Base-by-base conservation (phyloP, 768 basidiomycete genomes). In the Leccinum variicolor region DNA sequence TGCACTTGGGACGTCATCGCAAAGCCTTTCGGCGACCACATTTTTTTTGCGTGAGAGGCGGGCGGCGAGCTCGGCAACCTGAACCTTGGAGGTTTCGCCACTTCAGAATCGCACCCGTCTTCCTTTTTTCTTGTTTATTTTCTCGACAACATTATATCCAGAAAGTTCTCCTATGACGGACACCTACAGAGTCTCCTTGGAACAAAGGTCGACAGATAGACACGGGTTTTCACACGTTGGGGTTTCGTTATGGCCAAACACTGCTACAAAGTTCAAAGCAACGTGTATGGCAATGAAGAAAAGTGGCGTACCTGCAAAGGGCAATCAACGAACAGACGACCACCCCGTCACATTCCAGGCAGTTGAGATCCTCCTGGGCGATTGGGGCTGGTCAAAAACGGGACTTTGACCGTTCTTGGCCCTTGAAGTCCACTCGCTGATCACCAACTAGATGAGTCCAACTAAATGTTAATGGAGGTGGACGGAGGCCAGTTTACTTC, bases 11-110 rank as follows among this genome's bases (percentile, higher is more conserved):
- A 54, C 29, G 36, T 26, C 34, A 26, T 31, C 31, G 13, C 45
- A 46, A 28, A 29, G 39, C 33, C 26, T 29, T 34, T 17, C n/a
- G 33, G 14, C 33, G n/a, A 48, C 19, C 8, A 47, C 11, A 13
- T 19, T 43, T 29, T 31, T 25, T 34, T 34, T 54, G 59, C 51
- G 58, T 60, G 51, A 25, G 58, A 54, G n/a, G 19, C 19, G 41
- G 19, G 41, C 41, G 41, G 41, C 41, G 41, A 43, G 10, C 41
- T 43, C 41, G 41, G 41, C 41, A 43, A 21, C 19, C 6, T 13
- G 41, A 43, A 41, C 39, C n/a, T 43, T 21, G 41, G 5, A 43
- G 19, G 5, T 17, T 41, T 49, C 34, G 50, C 29, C 23, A 34
- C 39, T 19, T 23, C 45, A 13, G 23, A 61, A 6, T 34, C 53